A percentile compares a stretch with the other conserved stretches of the same genome.
Evolutionary conservation across 106 monocot species (phyloP).

Genomic region (Dendrobium huoshanense): DNA sequence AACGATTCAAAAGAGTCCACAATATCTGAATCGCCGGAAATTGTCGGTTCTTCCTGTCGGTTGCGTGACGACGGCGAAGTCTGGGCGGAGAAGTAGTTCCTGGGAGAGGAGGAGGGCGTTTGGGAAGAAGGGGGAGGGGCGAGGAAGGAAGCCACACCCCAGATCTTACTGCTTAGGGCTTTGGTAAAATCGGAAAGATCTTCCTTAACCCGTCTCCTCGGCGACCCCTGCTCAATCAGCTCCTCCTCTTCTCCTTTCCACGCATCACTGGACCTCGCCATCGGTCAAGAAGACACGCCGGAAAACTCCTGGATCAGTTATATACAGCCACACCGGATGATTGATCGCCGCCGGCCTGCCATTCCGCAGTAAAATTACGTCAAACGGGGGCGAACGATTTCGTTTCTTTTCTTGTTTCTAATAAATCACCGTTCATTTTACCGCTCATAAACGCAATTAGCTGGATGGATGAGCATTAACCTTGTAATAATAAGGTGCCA

Average conservation of each 20-base stretch:
- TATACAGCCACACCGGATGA: background rate
- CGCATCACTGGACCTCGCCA: background rate
- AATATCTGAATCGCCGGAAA: background rate
- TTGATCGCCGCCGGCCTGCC: background rate
- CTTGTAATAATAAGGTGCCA: no score
- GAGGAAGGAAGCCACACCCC: slow-evolving; percentile 91
- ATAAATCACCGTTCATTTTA: no score
- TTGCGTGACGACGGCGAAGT: background rate
- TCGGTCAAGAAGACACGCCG: background rate
- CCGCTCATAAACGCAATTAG: no score
- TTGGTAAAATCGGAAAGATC: slow-evolving; percentile 85
- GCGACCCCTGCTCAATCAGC: slow-evolving; percentile 17
- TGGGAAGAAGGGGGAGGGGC: slow-evolving; percentile 51
- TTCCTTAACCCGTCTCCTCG: slow-evolving; percentile 68
- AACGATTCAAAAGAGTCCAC: slow-evolving; percentile 11
- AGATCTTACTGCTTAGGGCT: slow-evolving; percentile 73
- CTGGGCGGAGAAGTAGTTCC: background rate
- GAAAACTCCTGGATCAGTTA: background rate
- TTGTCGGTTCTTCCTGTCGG: slow-evolving; percentile 3
- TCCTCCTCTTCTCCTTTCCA: background rate
- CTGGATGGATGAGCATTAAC: no score
- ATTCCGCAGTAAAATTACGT: no score
- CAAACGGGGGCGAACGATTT: no score
- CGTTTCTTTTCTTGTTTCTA: no score
- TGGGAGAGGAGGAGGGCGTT: slow-evolving; percentile 2